Evolutionary conservation across 2,329 filamentous ascomycete species (phyloP), one percentile per base, ranked within the genome.

Genomic region (Aspergillus sp.): DNA sequence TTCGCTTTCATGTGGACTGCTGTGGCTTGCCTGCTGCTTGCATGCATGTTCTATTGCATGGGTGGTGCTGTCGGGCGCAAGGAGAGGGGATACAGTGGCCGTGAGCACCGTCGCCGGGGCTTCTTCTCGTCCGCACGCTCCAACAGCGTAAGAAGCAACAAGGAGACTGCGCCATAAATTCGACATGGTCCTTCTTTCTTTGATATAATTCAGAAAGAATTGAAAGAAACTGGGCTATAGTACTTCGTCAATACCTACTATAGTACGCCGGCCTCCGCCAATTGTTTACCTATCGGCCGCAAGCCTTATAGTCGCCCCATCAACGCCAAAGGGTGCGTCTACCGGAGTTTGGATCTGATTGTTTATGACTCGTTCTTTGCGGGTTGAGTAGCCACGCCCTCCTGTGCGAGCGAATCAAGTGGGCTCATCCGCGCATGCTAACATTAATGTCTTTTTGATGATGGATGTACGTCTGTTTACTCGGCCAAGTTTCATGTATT

Each of bases 1-100:
- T 85, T 84, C 70, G 86, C 75, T 21, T 88, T 88, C 74, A 84
- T 86, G 72, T 88, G 86, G 86, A 81, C 83, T 2, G 77, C 85
- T 2, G 77, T 83, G 25, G 82, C 78, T 23, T 82, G 79, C 68
- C 82, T 83, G 68, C 76, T 87, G 69, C 66, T 88, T 54, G 79
- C 84, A 1, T 83, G 81, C 21, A 60, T 88, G 39, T 70, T 86
- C 58, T 86, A 86, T 78, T 88, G 84, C 73, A 69, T 83, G 21
- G 78, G 76, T 19, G 79, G 79, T 42, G 66, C 70, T 1, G 66
- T 72, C n/a, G 70, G 71, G 32, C 60, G 66, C 4, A 71, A 68
- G 58, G 71, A 74, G 7, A 41, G 51, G 27, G 75, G 75, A 27
- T 77, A 77, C 61, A 76, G 63, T 54, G 73, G 73, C 30, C 74